Evolutionary conservation across 1,139 yeast species (phyloP), one percentile per base, ranked within the genome.

Genomic region (Scheffersomyces titani): DNA sequence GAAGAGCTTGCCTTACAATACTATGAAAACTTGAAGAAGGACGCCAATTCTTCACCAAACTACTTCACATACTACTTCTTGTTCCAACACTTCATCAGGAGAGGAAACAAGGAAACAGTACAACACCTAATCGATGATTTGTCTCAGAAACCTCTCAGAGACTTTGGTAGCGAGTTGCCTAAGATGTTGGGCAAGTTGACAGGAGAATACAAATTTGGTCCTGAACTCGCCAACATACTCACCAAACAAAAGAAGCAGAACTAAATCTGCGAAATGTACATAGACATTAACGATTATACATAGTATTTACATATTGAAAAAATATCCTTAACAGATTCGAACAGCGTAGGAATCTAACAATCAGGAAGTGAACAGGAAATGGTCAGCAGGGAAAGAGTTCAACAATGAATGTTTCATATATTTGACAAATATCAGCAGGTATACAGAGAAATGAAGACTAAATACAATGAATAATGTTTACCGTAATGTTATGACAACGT

Each of bases 1-100:
- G 77, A 74, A 47, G 67, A 64, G 19, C 73, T 77, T 61, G 85
- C 87, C 1, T 61, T 74, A 51, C 65, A 70, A 6, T 81, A 82
- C 65, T 81, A 78, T 61, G 60, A 67, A 5, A 65, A 63, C 48
- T 69, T 72, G 61, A 73, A 64, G 66, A 57, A 61, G 20, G 70
- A 70, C 56, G 53, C 64, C 7, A 61, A 64, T 20, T 65, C 70
- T 16, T 65, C 71, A 52, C 85, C 90, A 20, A 88, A 88, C 70
- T 72, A 73, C 61, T 88, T 65, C 73, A 84, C 90, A 11, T 87
- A 75, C 69, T 85, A 78, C 67, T 88, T 76, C 70, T 69, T 88
- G 61, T 69, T 89, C 54, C 72, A 71, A 51, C 81, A 80, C 59
- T 85, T 82, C 52, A 56, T 63, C 54, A 72, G 72, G 54, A 68